Conservation (phyloP, 805 yeast species). For the Diddensiella transvaalensis region DNA sequence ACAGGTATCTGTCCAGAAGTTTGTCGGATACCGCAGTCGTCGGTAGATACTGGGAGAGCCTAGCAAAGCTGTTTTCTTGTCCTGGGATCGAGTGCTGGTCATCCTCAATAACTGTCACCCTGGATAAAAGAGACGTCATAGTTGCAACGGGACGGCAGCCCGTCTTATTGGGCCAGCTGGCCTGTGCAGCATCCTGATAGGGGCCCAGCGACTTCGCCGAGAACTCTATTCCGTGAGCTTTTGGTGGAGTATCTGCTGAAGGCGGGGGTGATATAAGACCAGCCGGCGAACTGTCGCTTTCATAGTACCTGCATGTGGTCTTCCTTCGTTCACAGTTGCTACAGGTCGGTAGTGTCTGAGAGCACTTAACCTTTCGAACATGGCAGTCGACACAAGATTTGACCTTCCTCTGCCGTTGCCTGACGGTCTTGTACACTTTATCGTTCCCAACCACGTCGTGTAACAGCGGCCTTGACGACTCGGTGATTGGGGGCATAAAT, state of each 20-base stretch:
- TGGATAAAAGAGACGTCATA: constrained; percentile 5
- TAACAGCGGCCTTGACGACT: too few species aligned
- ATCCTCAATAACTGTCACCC: neutral
- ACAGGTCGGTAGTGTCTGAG: constrained; percentile 7
- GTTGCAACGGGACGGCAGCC: constrained; percentile 9
- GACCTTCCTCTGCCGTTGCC: constrained; percentile 1
- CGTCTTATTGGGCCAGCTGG: constrained; percentile 5
- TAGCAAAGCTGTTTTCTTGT: neutral
- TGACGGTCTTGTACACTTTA: neutral
- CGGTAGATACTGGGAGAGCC: constrained; percentile 7
- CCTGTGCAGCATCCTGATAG: constrained; percentile 5
- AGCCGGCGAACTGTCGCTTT: neutral
- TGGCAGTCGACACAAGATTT: constrained; percentile 8
- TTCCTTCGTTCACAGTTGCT: neutral
- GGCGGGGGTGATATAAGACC: neutral
- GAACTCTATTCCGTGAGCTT: constrained; percentile 5
- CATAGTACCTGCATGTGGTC: constrained; percentile 5
- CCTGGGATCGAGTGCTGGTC: neutral
- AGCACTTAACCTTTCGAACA: constrained; percentile 9
- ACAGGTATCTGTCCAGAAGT: constrained; percentile 10
- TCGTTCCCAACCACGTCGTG: too few species aligned
- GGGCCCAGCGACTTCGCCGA: constrained; percentile 6
- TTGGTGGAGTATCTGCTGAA: neutral
- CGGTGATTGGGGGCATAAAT: too few species aligned
- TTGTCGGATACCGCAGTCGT: constrained; percentile 5